Conservation (phyloP, 2,329 filamentous ascomycete genomes). For the Neofusicoccum umdonicola region DNA sequence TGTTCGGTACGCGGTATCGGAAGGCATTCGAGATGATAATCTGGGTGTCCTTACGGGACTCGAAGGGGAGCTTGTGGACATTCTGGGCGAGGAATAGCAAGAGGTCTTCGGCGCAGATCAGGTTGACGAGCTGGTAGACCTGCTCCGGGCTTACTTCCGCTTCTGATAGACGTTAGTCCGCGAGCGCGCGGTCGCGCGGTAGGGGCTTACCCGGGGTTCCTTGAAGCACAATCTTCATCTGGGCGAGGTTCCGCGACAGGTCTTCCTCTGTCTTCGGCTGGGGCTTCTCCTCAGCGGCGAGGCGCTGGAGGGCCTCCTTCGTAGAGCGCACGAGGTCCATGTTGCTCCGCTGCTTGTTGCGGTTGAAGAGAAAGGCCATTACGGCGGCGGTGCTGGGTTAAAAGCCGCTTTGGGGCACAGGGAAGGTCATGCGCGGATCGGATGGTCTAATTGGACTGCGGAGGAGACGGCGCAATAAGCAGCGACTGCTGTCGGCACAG, state of each 20-base stretch:
- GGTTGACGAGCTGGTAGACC: slow-evolving; percentile 79
- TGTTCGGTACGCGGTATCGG: slow-evolving; percentile 72
- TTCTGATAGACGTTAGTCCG: not conserved
- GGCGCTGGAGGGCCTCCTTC: slow-evolving; percentile 61
- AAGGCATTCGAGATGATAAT: slow-evolving; percentile 95
- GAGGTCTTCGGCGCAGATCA: slow-evolving; percentile 85
- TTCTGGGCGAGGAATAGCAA: slow-evolving; percentile 79
- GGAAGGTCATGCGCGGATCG: slow-evolving; percentile 17
- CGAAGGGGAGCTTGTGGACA: slow-evolving; percentile 85
- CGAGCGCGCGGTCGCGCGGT: not conserved
- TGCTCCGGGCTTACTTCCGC: slow-evolving; percentile 78
- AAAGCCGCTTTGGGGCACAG: slow-evolving; percentile 17
- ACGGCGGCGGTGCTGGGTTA: slow-evolving; percentile 26
- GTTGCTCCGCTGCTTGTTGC: slow-evolving; percentile 60
- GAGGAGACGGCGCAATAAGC: slow-evolving; percentile 6
- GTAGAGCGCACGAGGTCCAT: slow-evolving; percentile 62
- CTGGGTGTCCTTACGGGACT: slow-evolving; percentile 92
- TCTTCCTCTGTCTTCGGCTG: slow-evolving; percentile 77
- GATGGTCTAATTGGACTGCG: slow-evolving; percentile 13
- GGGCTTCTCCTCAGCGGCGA: slow-evolving; percentile 56
- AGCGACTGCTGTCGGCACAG: not conserved
- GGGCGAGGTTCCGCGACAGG: slow-evolving; percentile 75
- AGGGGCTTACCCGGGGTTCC: slow-evolving; percentile 74
- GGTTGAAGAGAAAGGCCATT: slow-evolving; percentile 69
- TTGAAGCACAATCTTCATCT: slow-evolving; percentile 92